Evolutionary conservation across 1,284 basidiomycete genomes (phyloP), one percentile per base, ranked within the genome.

Genomic region (Entoloma clypeatum): DNA sequence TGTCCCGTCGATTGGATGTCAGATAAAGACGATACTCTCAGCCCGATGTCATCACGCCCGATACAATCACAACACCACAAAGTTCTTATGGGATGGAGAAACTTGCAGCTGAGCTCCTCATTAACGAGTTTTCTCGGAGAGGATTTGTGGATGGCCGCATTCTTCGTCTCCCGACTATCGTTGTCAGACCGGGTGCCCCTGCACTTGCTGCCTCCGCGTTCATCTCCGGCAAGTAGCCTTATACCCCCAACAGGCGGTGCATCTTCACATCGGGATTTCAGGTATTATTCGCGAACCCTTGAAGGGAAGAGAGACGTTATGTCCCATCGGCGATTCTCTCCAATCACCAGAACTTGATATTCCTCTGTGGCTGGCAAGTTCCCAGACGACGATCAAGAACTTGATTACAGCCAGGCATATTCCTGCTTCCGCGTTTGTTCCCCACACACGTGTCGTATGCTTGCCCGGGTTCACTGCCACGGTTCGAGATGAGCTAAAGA

Each of bases 281-380:
- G 78, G 74, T 23, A 75, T 83, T 56, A 75, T 81, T 43, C 71
- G 79, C 11, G 80, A 81, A 55, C 79, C 80, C 0, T 63, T 83
- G 0, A 68, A 75, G 43, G 77, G 78, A 22, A 44, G 68, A 17
- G 57, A 68, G 44, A 62, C 73, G 17, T 56, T 72, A 40, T 81
- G 78, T 57, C 79, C 79, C 10, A 72, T 81, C 35, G 73, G 71
- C 25, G 49, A 74, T 44, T 66, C 64, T 4, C 48, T 66, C 42
- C 55, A 63, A 44, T 67, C 69, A 3, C 65, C 69, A 14, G 67
- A 64, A 38, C 68, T 74, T 27, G 59, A 65, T 26, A 67, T 81
- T 22, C 63, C 67, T 10, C 64, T 67, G 19, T 80, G 77, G 77
- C 62, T 80, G 40, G 75, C 75, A 2, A 68, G 64, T 27, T 74